Percentiles rank a stretch among this genome's conserved stretches.
These are phyloP conservation scores for Penicillium sclerotigenum DNA, from an alignment of 2,329 filamentous ascomycete species.

Conservation along the genomic window DNA sequence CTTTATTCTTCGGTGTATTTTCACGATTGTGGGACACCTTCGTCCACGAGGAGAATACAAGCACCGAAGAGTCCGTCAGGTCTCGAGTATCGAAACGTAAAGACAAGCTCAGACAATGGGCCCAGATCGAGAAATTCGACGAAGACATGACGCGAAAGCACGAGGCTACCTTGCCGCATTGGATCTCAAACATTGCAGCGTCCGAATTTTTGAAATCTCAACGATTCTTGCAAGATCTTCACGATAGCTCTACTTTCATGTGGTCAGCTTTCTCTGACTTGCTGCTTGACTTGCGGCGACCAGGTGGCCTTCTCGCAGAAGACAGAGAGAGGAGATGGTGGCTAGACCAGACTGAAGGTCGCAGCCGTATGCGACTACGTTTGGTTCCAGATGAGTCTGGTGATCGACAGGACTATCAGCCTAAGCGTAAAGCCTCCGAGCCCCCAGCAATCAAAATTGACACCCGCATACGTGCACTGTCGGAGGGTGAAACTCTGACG, in stretches of 20 bases:
- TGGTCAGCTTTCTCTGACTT: slow-evolving; percentile 73
- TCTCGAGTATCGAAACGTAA: slow-evolving; percentile 69
- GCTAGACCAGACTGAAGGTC: slow-evolving; percentile 89
- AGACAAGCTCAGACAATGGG: slow-evolving; percentile 80
- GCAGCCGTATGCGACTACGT: slow-evolving; percentile 89
- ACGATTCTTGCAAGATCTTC: slow-evolving; percentile 82
- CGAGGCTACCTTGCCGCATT: slow-evolving; percentile 80
- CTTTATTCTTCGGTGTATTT: slow-evolving; percentile 76
- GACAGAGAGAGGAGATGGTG: slow-evolving; percentile 72
- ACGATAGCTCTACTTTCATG: slow-evolving; percentile 80
- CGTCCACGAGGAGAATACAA: slow-evolving; percentile 75
- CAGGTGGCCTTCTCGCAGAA: slow-evolving; percentile 75
- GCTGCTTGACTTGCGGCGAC: slow-evolving; percentile 71
- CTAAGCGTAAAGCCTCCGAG: slow-evolving; percentile 70
- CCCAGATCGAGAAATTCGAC: slow-evolving; percentile 62
- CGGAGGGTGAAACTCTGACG: slow-evolving; percentile 43
- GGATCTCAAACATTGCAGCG: slow-evolving; percentile 92
- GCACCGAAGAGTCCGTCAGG: slow-evolving; percentile 71
- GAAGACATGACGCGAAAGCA: slow-evolving; percentile 77
- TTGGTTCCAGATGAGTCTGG: slow-evolving; percentile 73
- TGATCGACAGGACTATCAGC: slow-evolving; percentile 72
- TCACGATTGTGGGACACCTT: slow-evolving; percentile 86
- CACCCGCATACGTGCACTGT: slow-evolving; percentile 41
- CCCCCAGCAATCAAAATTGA: slow-evolving; percentile 47
- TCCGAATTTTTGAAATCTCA: slow-evolving; percentile 92